Base-by-base conservation (phyloP, 2,329 filamentous ascomycete genomes). In the Atkinsonella hypoxylon region DNA sequence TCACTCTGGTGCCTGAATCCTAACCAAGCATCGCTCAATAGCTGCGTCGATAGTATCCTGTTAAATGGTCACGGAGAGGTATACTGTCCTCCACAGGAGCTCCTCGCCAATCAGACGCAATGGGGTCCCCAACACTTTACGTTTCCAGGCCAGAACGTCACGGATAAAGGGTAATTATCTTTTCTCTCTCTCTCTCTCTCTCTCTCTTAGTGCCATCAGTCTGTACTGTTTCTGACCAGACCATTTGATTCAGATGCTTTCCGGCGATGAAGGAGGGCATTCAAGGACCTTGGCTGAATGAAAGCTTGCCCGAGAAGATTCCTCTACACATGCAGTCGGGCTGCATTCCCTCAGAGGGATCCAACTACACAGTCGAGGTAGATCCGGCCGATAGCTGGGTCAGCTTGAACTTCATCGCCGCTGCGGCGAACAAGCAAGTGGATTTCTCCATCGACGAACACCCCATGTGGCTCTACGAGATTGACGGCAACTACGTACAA, bases 401-500 rank as follows among this genome's bases (percentile, higher is more conserved):
- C 13, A 52, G 51, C 47, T 47, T 52, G 10, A 52, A 52, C 34
- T 52, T 48, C 26, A 47, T 52, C n/a, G 40, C 20, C 32, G 51
- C 48, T 1, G 22, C 63, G 43, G 36, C 51, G 11, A 15, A 17
- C 30, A 47, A 42, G 32, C 20, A 32, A 15, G 17, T 49, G 22
- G 71, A 26, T 8, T 52, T 52, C 34, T 67, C 66, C 4, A 69
- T 74, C 31, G 70, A 73, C 53, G 63, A 67, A 44, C 70, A 73
- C 51, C 62, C 64, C 2, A 63, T 74, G 62, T 69, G 62, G 50
- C 57, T 74, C 8, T 73, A 72, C 47, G 69, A 66, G 12, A 61
- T 68, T 18, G 70, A 73, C 50, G 71, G 71, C 1, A 60, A 62
- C 22, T 73, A 66, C 50, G 63, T 73, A 13, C 59, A 67, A 40